These are phyloP conservation scores for Pythium aquatile DNA, from an alignment of 352 stramenopile species.

Conservation along the genomic window DNA sequence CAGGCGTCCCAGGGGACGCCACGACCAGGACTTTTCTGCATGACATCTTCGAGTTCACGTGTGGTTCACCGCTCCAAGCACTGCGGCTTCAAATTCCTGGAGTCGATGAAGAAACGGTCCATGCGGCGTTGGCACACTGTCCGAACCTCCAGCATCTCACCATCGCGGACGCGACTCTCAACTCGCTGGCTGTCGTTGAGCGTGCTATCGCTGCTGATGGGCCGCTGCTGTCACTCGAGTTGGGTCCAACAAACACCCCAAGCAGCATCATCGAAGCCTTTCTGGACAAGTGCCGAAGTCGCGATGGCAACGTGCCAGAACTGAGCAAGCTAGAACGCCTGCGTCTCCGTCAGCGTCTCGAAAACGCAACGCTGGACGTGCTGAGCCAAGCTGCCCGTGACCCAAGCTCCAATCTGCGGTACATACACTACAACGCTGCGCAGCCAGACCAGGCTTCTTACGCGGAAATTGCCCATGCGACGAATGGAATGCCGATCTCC, in stretches of 20 bases:
- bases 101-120: background rate
- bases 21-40: background rate
- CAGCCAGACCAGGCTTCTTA: background rate
- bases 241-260: background rate
- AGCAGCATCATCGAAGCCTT: background rate
- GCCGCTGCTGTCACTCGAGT: background rate
- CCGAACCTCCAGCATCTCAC: constrained; percentile 1
- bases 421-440: background rate
- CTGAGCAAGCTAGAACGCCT: background rate
- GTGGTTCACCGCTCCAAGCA: background rate
- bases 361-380: background rate
- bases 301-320: background rate
- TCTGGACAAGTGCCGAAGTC: background rate
- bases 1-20: background rate
- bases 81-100: background rate
- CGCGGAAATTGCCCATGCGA: background rate
- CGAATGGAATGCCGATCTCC: background rate
- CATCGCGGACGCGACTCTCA: background rate
- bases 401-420: background rate
- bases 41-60: background rate
- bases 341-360: background rate
- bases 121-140: background rate
- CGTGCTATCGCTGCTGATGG: background rate
- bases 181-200: background rate
- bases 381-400: background rate